Conservation (phyloP, 495 filamentous ascomycete species). For the Friedmanniomyces endolithicus region DNA sequence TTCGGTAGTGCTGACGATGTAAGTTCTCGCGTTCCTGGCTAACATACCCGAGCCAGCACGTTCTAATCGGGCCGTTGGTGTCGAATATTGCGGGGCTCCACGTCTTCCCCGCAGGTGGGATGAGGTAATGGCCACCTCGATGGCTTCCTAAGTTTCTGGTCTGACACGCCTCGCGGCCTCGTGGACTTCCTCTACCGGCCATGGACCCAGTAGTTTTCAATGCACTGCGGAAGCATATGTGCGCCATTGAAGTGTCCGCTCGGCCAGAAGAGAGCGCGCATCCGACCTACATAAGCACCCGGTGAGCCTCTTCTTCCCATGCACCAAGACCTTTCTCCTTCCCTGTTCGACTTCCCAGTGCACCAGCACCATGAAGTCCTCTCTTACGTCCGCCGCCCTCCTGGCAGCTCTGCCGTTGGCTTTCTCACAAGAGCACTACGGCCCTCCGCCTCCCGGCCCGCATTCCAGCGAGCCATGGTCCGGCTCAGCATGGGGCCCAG, state of each 20-base stretch:
- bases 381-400: not conserved
- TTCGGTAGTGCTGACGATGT: not conserved
- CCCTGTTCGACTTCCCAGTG: not conserved
- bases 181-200: not conserved
- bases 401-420: constrained; percentile 2
- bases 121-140: not conserved
- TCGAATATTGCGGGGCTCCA: no score
- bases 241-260: no score
- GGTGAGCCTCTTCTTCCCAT: no score
- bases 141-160: not conserved
- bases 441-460: not conserved
- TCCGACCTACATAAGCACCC: no score
- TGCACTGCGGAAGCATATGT: no score
- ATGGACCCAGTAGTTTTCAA: no score
- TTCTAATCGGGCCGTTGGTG: not conserved
- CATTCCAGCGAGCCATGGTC: not conserved
- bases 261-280: no score
- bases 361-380: constrained; percentile 1
- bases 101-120: not conserved
- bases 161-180: not conserved
- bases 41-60: not conserved
- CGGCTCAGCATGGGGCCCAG: not conserved
- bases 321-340: not conserved
- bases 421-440: not conserved
- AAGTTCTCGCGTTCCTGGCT: not conserved